Percentiles rank a stretch among this genome's conserved stretches.
phyloP scores from a whole-genome alignment of 257 asterid genomes.

The Solanum commersonii region DNA sequence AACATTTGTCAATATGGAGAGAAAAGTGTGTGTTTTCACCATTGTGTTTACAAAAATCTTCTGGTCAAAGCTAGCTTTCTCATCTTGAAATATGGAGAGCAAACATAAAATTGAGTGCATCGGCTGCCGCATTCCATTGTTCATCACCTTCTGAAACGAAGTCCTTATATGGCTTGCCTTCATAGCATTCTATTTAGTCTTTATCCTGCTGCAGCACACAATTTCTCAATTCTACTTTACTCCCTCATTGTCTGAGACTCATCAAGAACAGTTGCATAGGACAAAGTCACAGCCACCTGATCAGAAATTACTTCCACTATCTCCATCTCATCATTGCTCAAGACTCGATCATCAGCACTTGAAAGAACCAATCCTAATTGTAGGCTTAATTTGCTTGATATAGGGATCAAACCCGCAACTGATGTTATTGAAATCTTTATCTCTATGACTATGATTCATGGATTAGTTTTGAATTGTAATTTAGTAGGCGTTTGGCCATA shows the following conservation, averaged over 20 bases:
- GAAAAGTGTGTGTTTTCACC: conserved; percentile 16
- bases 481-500: neutral
- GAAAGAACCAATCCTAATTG: conserved; percentile 22
- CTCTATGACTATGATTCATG: neutral
- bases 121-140: conserved; percentile 33
- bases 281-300: conserved; percentile 31
- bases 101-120: conserved; percentile 26
- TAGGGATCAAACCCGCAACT: neutral
- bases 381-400: neutral
- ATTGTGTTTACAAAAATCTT: conserved; percentile 23
- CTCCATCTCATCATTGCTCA: conserved; percentile 27
- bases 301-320: conserved; percentile 40
- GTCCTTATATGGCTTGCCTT: conserved; percentile 30
- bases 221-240: conserved; percentile 20
- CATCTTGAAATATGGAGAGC: conserved; percentile 17
- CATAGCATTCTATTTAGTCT: conserved; percentile 26
- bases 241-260: conserved; percentile 31
- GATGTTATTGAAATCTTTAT: neutral
- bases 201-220: conserved; percentile 22
- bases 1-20: conserved; percentile 21
- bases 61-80: conserved; percentile 19
- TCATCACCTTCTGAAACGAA: conserved; percentile 33
- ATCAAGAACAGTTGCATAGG: conserved; percentile 35
- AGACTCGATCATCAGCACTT: conserved; percentile 4
- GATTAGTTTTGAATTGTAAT: neutral